These are phyloP conservation scores for Meyerozyma elateridarum DNA, from an alignment of 1,139 yeast species.

Conservation along the genomic window DNA sequence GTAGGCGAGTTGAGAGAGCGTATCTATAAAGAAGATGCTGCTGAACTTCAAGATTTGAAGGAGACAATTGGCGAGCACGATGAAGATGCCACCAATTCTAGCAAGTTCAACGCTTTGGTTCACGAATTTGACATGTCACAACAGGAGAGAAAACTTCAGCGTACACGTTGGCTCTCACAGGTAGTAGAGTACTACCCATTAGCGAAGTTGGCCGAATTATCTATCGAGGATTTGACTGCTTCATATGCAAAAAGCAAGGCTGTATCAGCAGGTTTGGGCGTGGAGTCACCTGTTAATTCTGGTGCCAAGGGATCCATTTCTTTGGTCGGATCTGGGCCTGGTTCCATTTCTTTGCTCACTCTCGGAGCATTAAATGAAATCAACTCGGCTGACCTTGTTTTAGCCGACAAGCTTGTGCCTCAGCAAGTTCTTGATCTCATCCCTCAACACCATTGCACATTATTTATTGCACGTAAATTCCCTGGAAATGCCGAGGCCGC, in stretches of 20 bases:
- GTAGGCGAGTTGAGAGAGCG: slow-evolving; percentile 61
- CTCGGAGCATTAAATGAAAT: slow-evolving; percentile 83
- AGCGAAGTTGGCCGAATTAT: slow-evolving; percentile 50
- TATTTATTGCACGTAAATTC: slow-evolving; percentile 86
- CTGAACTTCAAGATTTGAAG: slow-evolving; percentile 18
- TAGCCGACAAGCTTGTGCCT: slow-evolving; percentile 93
- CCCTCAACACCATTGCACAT: slow-evolving; percentile 61
- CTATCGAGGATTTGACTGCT: slow-evolving; percentile 51
- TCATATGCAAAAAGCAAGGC: slow-evolving; percentile 53
- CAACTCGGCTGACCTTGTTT: slow-evolving; percentile 71
- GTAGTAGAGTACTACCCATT: slow-evolving; percentile 90
- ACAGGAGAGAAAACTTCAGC: slow-evolving; percentile 49
- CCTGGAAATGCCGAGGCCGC: slow-evolving; percentile 97
- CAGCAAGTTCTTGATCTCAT: slow-evolving; percentile 77
- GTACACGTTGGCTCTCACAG: slow-evolving; percentile 84
- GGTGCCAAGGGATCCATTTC: slow-evolving; percentile 57
- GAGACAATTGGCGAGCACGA: slow-evolving; percentile 52
- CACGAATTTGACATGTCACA: slow-evolving; percentile 54
- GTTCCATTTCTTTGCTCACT: slow-evolving; percentile 76
- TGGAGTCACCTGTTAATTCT: slow-evolving; percentile 73
- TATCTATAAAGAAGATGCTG: slow-evolving; percentile 52
- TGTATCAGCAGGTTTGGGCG: slow-evolving; percentile 93
- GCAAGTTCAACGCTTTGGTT: slow-evolving; percentile 56
- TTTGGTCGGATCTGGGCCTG: slow-evolving; percentile 93
- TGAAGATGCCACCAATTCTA: slow-evolving; percentile 63